A percentile compares a stretch with the other conserved stretches of the same genome.
These are phyloP conservation scores for Achaetomiella virescens DNA, from an alignment of 495 filamentous ascomycete species.

Conservation along the genomic window DNA sequence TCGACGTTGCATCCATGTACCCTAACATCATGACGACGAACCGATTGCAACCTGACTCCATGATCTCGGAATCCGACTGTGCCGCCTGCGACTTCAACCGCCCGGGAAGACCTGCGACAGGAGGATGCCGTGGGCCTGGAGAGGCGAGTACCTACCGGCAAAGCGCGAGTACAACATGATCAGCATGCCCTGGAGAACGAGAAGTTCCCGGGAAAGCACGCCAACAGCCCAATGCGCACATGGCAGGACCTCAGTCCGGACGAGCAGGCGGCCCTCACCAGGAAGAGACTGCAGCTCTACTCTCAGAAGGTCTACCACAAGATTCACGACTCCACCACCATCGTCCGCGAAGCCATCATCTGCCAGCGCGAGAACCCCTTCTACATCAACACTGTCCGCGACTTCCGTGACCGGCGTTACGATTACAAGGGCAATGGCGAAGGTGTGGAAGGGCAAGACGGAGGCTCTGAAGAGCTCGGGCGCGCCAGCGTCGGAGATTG, in stretches of 20 bases:
- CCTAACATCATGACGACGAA: constrained; percentile 99
- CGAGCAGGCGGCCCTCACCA: constrained; percentile 74
- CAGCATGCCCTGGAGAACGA: constrained; percentile 85
- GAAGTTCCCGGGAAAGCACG: constrained; percentile 69
- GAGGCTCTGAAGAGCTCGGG: constrained; percentile 77
- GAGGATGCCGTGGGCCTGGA: constrained; percentile 93
- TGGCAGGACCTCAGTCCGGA: constrained; percentile 78
- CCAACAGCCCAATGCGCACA: constrained; percentile 60
- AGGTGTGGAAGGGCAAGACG: constrained; percentile 96
- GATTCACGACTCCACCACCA: constrained; percentile 90
- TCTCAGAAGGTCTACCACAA: constrained; percentile 99
- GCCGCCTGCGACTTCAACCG: constrained; percentile 98
- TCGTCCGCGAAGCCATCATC: constrained; percentile 93
- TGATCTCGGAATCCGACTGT: constrained; percentile 94
- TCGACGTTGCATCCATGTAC: constrained; percentile 99
- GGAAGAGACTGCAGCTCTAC: constrained; percentile 86
- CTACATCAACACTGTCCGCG: constrained; percentile 92
- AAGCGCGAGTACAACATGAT: constrained; percentile 99
- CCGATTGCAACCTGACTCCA: constrained; percentile 92
- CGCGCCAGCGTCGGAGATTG: constrained; percentile 69
- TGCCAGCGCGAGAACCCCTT: constrained; percentile 98
- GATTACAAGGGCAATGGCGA: constrained; percentile 98
- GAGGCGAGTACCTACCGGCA: constrained; percentile 93
- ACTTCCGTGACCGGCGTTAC: constrained; percentile 92
- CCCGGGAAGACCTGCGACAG: constrained; percentile 97